Base-by-base conservation (phyloP, 1,284 basidiomycete genomes). In the Pyrrhoderma noxium region DNA sequence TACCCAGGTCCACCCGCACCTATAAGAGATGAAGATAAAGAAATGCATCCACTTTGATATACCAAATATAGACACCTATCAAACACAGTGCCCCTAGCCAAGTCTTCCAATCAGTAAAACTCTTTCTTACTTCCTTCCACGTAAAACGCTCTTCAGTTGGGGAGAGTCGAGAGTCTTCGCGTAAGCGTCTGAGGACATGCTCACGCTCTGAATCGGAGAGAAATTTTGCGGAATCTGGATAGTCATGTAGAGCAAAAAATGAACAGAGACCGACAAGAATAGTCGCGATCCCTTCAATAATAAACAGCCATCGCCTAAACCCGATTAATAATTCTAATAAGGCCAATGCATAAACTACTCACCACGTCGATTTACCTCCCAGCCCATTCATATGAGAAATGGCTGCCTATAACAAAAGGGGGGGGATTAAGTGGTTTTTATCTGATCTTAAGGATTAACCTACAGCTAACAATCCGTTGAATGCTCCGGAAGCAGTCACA, bases 221-320 rank as follows among this genome's bases (percentile, higher is more conserved):
- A 69, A 88, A 89, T 58, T 75, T 85, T 40, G 87, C 87, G 0
- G 78, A 83, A 60, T 86, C 82, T 3, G 86, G 87, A 68, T 89
- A 90, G 65, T 90, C 87, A 61, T 85, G 79, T 54, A 89, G 77
- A 58, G 88, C 77, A 74, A 76, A 89, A 70, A 81, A 89, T 3
- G 85, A 85, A 2, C 70, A 60, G 16, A 66, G 58, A 1, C 82
- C 85, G 1, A 80, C 79, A 19, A 87, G 7, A 25, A 89, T 74
- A 3, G 87, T 90, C 22, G 70, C 69, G 27, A 88, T 69, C 22
- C 79, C 80, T 57, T 82, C 79, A 18, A 83, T 57, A 58, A 82
- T 81, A 67, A 89, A 87, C 61, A 88, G 85, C 85, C 85, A 87
- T 31, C 80, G 70, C 79, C 79, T 2, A 14, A 14, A 14, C 47